Evolutionary conservation across 2,329 filamentous ascomycete genomes (phyloP).

Genomic region (Clathrospora elynae): DNA sequence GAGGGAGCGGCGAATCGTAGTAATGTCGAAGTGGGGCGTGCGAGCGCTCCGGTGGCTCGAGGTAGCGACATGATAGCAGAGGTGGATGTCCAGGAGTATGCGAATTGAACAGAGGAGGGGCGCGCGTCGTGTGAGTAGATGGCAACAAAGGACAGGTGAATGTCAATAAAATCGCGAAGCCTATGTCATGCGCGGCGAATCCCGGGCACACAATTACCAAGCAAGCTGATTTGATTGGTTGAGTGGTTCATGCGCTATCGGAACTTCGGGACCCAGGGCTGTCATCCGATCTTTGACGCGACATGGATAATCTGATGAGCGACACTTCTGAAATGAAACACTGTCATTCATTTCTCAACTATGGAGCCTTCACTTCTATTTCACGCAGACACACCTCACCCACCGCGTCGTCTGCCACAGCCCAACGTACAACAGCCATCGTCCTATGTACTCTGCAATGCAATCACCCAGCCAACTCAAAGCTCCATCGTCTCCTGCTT

Average conservation of each 20-base stretch:
- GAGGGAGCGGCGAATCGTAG: constrained; percentile 35
- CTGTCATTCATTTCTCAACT: too few relatives aligned
- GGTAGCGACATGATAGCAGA: constrained; percentile 40
- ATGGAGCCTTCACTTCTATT: too few relatives aligned
- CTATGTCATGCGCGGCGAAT: constrained; percentile 33
- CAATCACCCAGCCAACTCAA: constrained; percentile 10
- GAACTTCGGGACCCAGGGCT: constrained; percentile 6
- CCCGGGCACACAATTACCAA: constrained; percentile 22
- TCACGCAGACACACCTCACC: too few relatives aligned
- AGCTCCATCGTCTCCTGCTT: constrained; percentile 37
- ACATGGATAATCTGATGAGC: too few relatives aligned
- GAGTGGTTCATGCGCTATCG: constrained; percentile 6
- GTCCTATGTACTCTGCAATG: neutral
- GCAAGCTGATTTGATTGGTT: constrained; percentile 22
- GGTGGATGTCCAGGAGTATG: neutral
- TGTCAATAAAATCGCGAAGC: constrained; percentile 24
- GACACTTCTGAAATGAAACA: too few relatives aligned
- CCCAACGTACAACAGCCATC: neutral
- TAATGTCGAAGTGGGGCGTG: constrained; percentile 31
- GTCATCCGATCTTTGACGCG: neutral
- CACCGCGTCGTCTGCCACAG: too few relatives aligned
- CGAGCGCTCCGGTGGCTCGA: constrained; percentile 31
- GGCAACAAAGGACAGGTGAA: constrained; percentile 17
- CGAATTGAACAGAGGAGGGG: too few relatives aligned
- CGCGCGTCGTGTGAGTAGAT: constrained; percentile 10